Base-by-base conservation (phyloP, 202 grass and related monocot genomes). In the Carex arenaria region DNA sequence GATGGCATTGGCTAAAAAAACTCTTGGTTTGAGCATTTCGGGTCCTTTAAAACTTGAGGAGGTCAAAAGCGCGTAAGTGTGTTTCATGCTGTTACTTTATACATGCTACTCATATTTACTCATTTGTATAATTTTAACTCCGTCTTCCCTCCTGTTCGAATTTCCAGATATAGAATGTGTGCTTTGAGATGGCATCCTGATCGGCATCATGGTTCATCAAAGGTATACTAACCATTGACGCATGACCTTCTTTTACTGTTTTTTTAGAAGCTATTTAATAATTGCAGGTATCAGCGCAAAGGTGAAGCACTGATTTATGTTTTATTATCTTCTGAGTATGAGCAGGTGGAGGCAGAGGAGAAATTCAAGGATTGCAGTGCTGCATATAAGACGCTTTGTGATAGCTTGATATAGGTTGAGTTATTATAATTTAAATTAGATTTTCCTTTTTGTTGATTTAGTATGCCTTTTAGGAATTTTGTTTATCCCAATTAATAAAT, bases 151-250 rank as follows among this genome's bases (percentile, higher is more conserved):
- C n/a, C 83, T 87, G 67, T 65, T 73, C 80, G 82, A 80, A 64
- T 85, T 72, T 51, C 72, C 80, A 98, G 95, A 84, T 98, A 98
- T 73, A 82, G 95, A 85, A 83, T 55, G 32, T 95, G 95, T 82
- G 92, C 95, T 72, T 87, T 98, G 84, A 92, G 81, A 88, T 98
- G 95, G 95, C 95, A 98, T 85, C 95, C 95, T 72, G 95, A 98
- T 88, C 90, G 89, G 73, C 95, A 98, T 82, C 78, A 86, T 85
- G 95, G 92, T 57, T 89, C 89, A 81, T 92, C 91, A 10, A 95
- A 98, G 95, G 95, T 93, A 83, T 80, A 19, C 67, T 75, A 53
- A 40, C 1, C 51, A 32, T 32, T 57, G 28, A 3, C 28, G 34
- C 28, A 32, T 28, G 28, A 22, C 4, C 11, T 13, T 53, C 28